These are phyloP conservation scores for Volvariella surrecta DNA, from an alignment of 1,284 basidiomycete genomes.

Conservation along the genomic window DNA sequence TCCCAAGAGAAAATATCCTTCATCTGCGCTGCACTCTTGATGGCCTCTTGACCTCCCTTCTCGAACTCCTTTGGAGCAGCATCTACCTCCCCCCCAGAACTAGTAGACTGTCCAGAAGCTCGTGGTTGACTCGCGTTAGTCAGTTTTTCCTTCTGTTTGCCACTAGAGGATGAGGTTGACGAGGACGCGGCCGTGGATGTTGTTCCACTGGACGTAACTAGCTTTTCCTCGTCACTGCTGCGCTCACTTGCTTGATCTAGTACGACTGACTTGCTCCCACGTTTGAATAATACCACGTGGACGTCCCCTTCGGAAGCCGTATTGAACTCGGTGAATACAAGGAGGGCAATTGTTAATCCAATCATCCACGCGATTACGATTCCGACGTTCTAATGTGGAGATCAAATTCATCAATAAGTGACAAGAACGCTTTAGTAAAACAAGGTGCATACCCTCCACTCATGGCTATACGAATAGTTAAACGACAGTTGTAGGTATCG, in stretches of 20 bases:
- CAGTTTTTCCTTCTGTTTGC: too few species aligned
- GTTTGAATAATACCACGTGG: constrained; percentile 26
- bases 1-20: constrained; percentile 56
- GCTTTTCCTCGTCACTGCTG: background rate
- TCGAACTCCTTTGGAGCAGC: too few species aligned
- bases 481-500: constrained; percentile 52
- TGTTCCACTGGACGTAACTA: constrained; percentile 18
- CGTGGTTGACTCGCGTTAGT: too few species aligned
- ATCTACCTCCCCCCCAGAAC: too few species aligned
- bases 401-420: background rate
- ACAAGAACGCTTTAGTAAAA: too few species aligned
- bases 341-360: constrained; percentile 36
- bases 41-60: background rate
- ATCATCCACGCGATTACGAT: constrained; percentile 44
- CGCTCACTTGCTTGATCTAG: too few species aligned
- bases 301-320: constrained; percentile 21
- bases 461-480: constrained; percentile 48
- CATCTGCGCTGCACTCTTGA: constrained; percentile 13
- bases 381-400: constrained; percentile 32
- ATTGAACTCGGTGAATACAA: constrained; percentile 40
- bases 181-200: constrained; percentile 3
- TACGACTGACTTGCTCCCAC: constrained; percentile 17
- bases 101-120: too few species aligned
- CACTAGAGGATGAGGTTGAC: background rate
- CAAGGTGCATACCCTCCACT: constrained; percentile 53